A percentile compares a stretch with the other conserved stretches of the same genome.
Conservation (phyloP, 2,329 filamentous ascomycete genomes). For the Cryoendolithus antarcticus region DNA sequence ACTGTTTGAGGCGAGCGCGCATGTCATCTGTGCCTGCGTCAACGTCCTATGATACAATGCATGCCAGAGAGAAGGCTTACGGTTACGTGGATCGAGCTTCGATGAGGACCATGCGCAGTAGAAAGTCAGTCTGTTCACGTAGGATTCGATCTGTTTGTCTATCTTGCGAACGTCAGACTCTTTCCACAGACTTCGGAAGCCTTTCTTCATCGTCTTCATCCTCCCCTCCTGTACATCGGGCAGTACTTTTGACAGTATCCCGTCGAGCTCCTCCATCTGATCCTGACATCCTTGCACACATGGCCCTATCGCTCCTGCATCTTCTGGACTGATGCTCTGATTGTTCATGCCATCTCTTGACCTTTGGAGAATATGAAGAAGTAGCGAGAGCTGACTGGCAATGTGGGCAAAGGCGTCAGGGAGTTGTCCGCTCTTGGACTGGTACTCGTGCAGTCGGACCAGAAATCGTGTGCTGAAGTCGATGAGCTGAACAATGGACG, state of each 20-base stretch:
- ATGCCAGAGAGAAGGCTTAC: not conserved
- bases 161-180: not conserved
- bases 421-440: constrained; percentile 1
- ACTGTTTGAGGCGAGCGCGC: constrained; percentile 9
- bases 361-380: not conserved
- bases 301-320: not conserved
- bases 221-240: not conserved
- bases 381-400: constrained; percentile 1
- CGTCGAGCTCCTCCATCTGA: not conserved
- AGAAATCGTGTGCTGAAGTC: constrained; percentile 2
- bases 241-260: not conserved
- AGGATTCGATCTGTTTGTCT: not conserved
- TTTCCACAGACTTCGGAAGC: not conserved
- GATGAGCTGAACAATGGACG: constrained; percentile 2
- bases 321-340: not conserved
- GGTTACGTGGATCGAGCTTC: not conserved
- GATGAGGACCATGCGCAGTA: constrained; percentile 3
- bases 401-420: constrained; percentile 2
- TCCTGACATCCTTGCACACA: not conserved
- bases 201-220: not conserved
- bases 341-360: not conserved
- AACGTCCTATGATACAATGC: not conserved
- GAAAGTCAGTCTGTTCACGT: constrained; percentile 1
- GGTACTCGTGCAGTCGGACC: constrained; percentile 3
- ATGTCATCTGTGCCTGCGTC: constrained; percentile 6